Conservation (phyloP, 441 rosid genomes). For the Arabidopsis lyrata region DNA sequence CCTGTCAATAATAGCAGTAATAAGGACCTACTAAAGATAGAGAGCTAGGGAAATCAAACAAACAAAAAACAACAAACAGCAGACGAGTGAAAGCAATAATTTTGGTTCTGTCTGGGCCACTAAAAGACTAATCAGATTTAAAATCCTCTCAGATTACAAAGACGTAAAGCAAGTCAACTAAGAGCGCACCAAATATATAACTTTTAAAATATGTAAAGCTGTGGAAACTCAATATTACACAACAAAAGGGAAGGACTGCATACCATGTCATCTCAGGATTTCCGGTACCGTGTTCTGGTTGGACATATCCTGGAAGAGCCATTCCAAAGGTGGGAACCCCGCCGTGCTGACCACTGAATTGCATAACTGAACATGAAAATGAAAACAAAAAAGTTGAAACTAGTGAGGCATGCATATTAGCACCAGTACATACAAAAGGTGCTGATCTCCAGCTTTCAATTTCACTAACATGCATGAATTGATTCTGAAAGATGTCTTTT, state of each 20-base stretch:
- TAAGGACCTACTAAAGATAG: constrained; percentile 11
- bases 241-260: constrained; percentile 10
- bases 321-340: constrained; percentile 95
- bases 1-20: constrained; percentile 56
- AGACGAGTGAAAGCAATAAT: background rate
- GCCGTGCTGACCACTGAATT: constrained; percentile 93
- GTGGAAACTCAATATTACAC: constrained; percentile 18
- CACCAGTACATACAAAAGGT: constrained; percentile 13
- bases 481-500: constrained; percentile 20
- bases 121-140: background rate
- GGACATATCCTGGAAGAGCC: constrained; percentile 99
- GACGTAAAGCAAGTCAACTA: constrained; percentile 26
- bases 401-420: constrained; percentile 16
- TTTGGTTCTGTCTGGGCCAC: constrained; percentile 1
- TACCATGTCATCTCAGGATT: constrained; percentile 99
- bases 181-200: background rate
- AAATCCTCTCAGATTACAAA: constrained; percentile 5
- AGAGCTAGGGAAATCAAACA: constrained; percentile 9
- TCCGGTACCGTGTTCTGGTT: constrained; percentile 84
- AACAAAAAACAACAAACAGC: background rate
- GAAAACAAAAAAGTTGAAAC: constrained; percentile 9
- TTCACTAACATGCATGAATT: constrained; percentile 11
- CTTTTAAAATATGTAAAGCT: constrained; percentile 17
- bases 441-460: constrained; percentile 17
- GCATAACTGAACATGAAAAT: constrained; percentile 40